These are phyloP conservation scores for Apiospora hydei DNA, from an alignment of 2,329 filamentous ascomycete genomes.

Conservation along the genomic window DNA sequence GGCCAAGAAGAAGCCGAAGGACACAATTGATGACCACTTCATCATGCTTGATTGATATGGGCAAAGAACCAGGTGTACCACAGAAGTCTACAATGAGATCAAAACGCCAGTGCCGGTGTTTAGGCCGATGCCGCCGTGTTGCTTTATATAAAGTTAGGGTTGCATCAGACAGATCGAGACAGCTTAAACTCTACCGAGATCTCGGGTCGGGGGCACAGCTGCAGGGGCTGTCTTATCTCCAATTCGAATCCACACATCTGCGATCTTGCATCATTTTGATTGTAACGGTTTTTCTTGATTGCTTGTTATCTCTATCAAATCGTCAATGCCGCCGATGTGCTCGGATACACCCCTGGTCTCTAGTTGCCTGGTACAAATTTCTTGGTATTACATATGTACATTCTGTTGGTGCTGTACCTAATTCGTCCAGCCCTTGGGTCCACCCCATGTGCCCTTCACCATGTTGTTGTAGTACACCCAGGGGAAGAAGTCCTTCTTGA, in stretches of 20 bases:
- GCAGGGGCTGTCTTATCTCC: not conserved
- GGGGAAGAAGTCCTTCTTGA: conserved; percentile 54
- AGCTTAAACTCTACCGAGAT: not conserved
- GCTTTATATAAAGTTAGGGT: conserved; percentile 31
- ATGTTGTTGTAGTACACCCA: conserved; percentile 26
- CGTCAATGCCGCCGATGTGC: conserved; percentile 9
- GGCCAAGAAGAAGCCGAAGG: not conserved
- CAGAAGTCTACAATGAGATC: not conserved
- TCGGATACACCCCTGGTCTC: not conserved
- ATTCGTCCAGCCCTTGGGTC: conserved; percentile 23
- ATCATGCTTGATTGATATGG: not conserved
- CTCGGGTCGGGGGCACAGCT: not conserved
- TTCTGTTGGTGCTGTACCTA: not conserved
- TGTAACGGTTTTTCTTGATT: not conserved
- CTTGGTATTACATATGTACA: not conserved
- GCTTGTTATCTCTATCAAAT: not conserved
- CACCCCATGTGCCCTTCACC: conserved; percentile 22
- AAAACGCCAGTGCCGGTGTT: not conserved
- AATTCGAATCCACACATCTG: not conserved
- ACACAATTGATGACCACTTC: not conserved
- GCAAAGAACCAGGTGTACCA: not conserved
- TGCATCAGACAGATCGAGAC: not conserved
- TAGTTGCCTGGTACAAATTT: not conserved
- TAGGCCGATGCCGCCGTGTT: too few species aligned
- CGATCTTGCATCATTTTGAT: not conserved